Percentiles rank a stretch among this genome's conserved stretches.
Conservation (phyloP, 148 eudicot genomes). For the Vaccinium corymbosum region DNA sequence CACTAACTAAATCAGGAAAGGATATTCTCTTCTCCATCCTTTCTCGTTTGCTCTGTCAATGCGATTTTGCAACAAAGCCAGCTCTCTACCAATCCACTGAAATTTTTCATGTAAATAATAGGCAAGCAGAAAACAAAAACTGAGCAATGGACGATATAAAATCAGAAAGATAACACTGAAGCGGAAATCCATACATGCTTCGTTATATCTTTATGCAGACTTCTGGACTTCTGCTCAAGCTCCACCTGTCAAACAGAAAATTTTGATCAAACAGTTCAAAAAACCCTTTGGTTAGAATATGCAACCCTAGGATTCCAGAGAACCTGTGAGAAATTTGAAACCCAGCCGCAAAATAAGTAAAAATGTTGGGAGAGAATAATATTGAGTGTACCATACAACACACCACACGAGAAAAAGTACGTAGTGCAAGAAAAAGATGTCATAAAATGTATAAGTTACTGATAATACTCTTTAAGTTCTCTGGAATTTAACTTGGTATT, state of each 20-base stretch:
- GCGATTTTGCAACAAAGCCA: constrained; percentile 39
- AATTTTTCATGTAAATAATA: background rate
- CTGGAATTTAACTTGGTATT: background rate
- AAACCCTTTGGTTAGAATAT: background rate
- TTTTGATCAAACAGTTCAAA: constrained; percentile 1
- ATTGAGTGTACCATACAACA: background rate
- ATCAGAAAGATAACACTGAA: background rate
- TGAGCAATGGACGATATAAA: background rate
- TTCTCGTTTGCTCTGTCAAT: constrained; percentile 76
- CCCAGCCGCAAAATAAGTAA: background rate
- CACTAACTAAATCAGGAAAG: constrained; percentile 21
- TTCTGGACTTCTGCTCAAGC: constrained; percentile 58
- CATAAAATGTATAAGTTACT: background rate
- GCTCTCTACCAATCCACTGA: constrained; percentile 55
- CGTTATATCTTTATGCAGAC: constrained; percentile 65
- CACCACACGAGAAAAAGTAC: background rate
- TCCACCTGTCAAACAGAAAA: constrained; percentile 41
- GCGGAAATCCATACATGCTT: constrained; percentile 43
- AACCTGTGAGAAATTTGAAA: background rate
- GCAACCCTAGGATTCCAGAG: background rate
- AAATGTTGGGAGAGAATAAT: background rate
- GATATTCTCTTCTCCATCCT: constrained; percentile 69
- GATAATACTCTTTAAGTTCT: background rate
- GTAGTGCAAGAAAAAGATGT: background rate
- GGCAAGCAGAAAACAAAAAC: background rate